Evolutionary conservation across 2,329 filamentous ascomycete species (phyloP).

Genomic region (Huntiella decipiens): DNA sequence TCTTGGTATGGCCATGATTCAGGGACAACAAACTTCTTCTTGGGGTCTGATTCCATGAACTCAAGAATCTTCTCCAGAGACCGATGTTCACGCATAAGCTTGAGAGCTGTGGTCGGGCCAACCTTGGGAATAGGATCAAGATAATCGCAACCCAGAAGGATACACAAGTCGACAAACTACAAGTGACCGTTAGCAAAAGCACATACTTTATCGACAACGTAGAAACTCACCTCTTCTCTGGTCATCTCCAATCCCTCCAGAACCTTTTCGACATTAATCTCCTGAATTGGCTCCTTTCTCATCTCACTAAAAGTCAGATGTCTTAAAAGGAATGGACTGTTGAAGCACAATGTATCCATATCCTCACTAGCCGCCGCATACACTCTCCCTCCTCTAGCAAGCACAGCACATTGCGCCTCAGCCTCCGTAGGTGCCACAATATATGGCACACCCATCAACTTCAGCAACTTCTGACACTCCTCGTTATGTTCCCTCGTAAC

Average conservation of each 20-base stretch:
- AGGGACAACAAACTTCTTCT: slow-evolving; percentile 65
- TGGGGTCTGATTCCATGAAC: slow-evolving; percentile 53
- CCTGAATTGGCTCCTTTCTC: slow-evolving; percentile 91
- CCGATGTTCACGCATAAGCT: slow-evolving; percentile 83
- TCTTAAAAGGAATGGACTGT: slow-evolving; percentile 72
- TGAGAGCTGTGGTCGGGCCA: slow-evolving; percentile 77
- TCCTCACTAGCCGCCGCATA: slow-evolving; percentile 94
- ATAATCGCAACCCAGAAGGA: slow-evolving; percentile 93
- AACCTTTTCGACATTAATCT: slow-evolving; percentile 75
- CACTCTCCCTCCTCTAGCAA: slow-evolving; percentile 82
- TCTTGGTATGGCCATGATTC: slow-evolving; percentile 96
- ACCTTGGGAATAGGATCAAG: slow-evolving; percentile 91
- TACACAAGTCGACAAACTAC: slow-evolving; percentile 93
- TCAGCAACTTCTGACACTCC: slow-evolving; percentile 78
- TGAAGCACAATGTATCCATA: slow-evolving; percentile 96
- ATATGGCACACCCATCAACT: slow-evolving; percentile 90
- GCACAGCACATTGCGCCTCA: slow-evolving; percentile 83
- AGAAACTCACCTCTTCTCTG: slow-evolving; percentile 46
- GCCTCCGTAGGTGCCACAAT: slow-evolving; percentile 93
- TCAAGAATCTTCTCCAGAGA: slow-evolving; percentile 75
- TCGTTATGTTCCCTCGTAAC: slow-evolving; percentile 95
- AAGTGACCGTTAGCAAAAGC: background rate
- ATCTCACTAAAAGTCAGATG: slow-evolving; percentile 96
- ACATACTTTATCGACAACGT: background rate
- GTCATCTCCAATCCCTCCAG: slow-evolving; percentile 81